phyloP scores from a whole-genome alignment of 1,139 yeast species.

The Debaryomyces udenii region DNA sequence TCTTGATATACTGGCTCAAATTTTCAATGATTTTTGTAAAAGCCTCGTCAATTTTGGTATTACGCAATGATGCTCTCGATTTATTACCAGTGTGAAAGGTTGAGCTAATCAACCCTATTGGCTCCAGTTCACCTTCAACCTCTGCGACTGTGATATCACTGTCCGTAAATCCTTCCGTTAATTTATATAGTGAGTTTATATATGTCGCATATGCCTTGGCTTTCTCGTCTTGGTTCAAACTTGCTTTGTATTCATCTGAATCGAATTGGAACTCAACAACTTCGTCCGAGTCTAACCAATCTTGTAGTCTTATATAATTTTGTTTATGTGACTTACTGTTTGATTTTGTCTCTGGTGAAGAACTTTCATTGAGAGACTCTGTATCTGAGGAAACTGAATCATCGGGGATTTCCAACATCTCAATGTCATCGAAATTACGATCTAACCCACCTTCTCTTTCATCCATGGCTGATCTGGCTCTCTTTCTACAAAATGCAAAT shows the following conservation, averaged over 20 bases:
- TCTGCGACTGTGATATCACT: slow-evolving; percentile 22
- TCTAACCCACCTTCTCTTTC: slow-evolving; percentile 11
- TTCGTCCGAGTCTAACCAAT: slow-evolving; percentile 38
- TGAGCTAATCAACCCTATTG: slow-evolving; percentile 39
- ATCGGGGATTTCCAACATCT: slow-evolving; percentile 51
- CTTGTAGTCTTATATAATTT: slow-evolving; percentile 31
- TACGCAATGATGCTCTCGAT: slow-evolving; percentile 14
- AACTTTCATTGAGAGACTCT: slow-evolving; percentile 24
- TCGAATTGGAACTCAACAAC: slow-evolving; percentile 38
- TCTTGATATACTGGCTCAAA: slow-evolving; percentile 24
- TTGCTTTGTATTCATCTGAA: slow-evolving; percentile 27
- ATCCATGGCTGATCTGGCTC: slow-evolving; percentile 8
- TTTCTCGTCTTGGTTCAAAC: slow-evolving; percentile 24
- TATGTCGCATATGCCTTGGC: slow-evolving; percentile 29
- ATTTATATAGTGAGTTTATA: slow-evolving; percentile 37
- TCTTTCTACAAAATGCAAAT: too few species aligned
- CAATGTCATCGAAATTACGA: slow-evolving; percentile 42
- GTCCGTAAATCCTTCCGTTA: slow-evolving; percentile 33
- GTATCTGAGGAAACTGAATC: slow-evolving; percentile 36
- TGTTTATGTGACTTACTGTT: slow-evolving; percentile 12
- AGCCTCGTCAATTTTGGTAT: slow-evolving; percentile 29
- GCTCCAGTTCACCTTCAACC: slow-evolving; percentile 28
- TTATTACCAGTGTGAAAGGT: slow-evolving; percentile 18
- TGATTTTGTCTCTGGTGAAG: slow-evolving; percentile 22
- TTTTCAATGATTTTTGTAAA: slow-evolving; percentile 30